Evolutionary conservation across 2,329 filamentous ascomycete species (phyloP).

Genomic region (Drechslerella dactyloides): DNA sequence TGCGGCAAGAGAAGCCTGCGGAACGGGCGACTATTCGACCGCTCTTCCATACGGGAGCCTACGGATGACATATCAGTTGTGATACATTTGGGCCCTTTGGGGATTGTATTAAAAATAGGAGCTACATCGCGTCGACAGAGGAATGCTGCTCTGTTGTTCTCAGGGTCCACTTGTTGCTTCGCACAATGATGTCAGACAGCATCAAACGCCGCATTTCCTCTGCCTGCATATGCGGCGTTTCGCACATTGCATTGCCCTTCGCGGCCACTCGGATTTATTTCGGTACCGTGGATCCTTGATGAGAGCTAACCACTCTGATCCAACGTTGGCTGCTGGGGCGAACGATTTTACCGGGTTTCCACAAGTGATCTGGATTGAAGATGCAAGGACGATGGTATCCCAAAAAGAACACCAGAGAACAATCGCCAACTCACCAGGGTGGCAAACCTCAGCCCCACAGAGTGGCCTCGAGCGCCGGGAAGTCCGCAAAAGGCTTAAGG

Average conservation of each 20-base stretch:
- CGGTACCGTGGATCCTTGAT: slow-evolving; percentile 8
- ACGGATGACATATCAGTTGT: too few relatives aligned
- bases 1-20: too few relatives aligned
- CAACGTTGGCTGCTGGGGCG: neutral
- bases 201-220: slow-evolving; percentile 22
- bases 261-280: neutral
- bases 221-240: slow-evolving; percentile 49
- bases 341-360: neutral
- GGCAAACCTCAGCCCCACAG: neutral
- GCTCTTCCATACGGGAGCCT: too few relatives aligned
- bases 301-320: neutral
- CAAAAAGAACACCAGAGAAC: neutral
- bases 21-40: too few relatives aligned
- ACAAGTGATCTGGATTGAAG: neutral
- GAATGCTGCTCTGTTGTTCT: slow-evolving; percentile 8
- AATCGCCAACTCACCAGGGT: slow-evolving; percentile 4
- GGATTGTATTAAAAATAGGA: too few relatives aligned
- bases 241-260: slow-evolving; percentile 10
- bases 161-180: slow-evolving; percentile 25
- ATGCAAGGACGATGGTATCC: neutral
- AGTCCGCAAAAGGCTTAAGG: too few relatives aligned
- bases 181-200: slow-evolving; percentile 41
- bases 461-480: neutral
- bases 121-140: too few relatives aligned
- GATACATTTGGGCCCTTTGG: too few relatives aligned